These are phyloP conservation scores for Lupinus albus DNA, from an alignment of 306 rosid genomes.

Conservation along the genomic window DNA sequence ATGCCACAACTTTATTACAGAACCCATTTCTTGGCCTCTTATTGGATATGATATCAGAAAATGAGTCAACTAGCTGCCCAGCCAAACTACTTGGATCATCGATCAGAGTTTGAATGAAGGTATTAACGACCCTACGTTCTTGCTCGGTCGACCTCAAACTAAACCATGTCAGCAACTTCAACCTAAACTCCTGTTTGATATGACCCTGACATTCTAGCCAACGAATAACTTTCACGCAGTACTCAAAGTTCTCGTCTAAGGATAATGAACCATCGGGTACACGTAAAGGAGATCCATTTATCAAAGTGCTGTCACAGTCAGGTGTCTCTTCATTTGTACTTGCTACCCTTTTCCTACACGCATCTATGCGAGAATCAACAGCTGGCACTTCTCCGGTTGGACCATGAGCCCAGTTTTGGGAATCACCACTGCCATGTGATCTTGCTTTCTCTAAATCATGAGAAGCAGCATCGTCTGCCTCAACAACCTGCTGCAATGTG, in stretches of 20 bases:
- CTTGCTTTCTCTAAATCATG: constrained; percentile 78
- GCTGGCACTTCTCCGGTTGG: constrained; percentile 70
- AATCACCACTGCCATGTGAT: constrained; percentile 93
- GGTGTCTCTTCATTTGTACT: constrained; percentile 72
- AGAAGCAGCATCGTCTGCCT: constrained; percentile 92
- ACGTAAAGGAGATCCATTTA: constrained; percentile 76
- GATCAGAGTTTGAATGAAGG: constrained; percentile 90
- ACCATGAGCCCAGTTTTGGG: constrained; percentile 82
- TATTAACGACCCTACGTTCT: constrained; percentile 96
- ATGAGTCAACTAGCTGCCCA: constrained; percentile 94
- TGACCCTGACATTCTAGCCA: constrained; percentile 98
- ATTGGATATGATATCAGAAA: constrained; percentile 83
- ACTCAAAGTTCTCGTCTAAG: constrained; percentile 93
- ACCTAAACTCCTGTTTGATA: constrained; percentile 83
- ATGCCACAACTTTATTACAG: constrained; percentile 62
- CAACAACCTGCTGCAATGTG: constrained; percentile 87
- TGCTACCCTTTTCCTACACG: constrained; percentile 71
- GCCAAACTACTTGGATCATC: constrained; percentile 99
- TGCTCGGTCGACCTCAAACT: constrained; percentile 98
- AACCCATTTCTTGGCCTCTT: constrained; percentile 84
- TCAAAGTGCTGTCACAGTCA: constrained; percentile 97
- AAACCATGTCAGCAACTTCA: constrained; percentile 97
- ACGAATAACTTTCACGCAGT: constrained; percentile 93
- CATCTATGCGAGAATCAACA: constrained; percentile 74
- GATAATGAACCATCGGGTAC: constrained; percentile 64